These are phyloP conservation scores for Xylaria sp. DNA, from an alignment of 2,329 filamentous ascomycete species.

Conservation along the genomic window DNA sequence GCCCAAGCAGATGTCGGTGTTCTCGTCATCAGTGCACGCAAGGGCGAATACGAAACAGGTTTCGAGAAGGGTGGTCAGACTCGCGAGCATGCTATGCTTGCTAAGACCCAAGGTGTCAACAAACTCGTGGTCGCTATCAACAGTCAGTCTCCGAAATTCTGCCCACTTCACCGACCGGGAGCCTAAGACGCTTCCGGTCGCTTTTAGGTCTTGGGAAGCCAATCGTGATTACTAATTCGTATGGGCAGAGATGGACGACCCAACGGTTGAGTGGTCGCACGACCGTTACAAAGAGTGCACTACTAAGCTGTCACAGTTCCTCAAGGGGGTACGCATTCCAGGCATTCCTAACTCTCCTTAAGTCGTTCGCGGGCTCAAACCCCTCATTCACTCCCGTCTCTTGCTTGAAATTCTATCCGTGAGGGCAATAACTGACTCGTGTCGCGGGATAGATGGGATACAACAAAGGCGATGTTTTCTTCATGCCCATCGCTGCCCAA, in stretches of 20 bases:
- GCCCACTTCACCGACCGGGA: background rate
- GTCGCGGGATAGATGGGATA: constrained; percentile 68
- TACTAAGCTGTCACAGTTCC: constrained; percentile 82
- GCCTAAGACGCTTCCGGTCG: background rate
- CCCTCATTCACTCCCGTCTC: background rate
- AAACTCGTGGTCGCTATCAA: constrained; percentile 95
- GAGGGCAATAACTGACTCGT: background rate
- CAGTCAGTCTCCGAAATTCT: constrained; percentile 49
- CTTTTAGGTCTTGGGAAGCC: background rate
- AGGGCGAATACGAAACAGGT: constrained; percentile 98
- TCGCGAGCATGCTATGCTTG: constrained; percentile 94
- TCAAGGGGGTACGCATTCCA: constrained; percentile 65
- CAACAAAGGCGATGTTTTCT: constrained; percentile 92
- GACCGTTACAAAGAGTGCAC: constrained; percentile 93
- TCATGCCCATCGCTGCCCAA: constrained; percentile 96
- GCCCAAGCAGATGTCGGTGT: constrained; percentile 94
- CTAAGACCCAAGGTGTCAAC: constrained; percentile 97
- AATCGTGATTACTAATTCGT: constrained; percentile 5
- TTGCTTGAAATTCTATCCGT: background rate
- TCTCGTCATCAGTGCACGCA: constrained; percentile 92
- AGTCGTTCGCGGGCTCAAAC: background rate
- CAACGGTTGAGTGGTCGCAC: constrained; percentile 94
- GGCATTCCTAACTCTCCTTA: background rate
- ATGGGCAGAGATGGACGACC: constrained; percentile 84
- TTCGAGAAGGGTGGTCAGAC: constrained; percentile 97